phyloP scores from a whole-genome alignment of 805 yeast genomes.

The Metschnikowia anglica region DNA sequence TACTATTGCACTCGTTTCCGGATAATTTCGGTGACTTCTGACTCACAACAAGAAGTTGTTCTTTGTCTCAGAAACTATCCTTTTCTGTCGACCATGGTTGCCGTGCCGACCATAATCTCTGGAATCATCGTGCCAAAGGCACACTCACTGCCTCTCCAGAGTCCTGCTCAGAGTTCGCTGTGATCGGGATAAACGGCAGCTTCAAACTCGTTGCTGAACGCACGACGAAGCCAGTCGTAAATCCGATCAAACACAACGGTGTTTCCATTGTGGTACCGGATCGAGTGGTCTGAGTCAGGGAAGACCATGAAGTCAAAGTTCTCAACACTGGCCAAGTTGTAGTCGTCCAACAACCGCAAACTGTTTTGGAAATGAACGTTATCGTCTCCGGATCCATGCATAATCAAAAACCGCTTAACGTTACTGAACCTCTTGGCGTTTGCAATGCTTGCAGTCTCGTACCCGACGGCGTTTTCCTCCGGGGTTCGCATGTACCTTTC shows the following conservation, averaged over 20 bases:
- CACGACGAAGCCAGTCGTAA: conserved; percentile 21
- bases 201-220: conserved; percentile 19
- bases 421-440: conserved; percentile 57
- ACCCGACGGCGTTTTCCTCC: conserved; percentile 61
- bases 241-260: conserved; percentile 62
- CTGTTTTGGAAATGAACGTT: conserved; percentile 95
- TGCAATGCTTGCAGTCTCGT: conserved; percentile 53
- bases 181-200: conserved; percentile 1
- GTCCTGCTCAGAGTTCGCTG: conserved; percentile 4
- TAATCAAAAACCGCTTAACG: conserved; percentile 66
- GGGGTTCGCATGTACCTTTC: conserved; percentile 94
- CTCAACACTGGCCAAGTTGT: conserved; percentile 72
- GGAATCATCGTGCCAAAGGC: neutral
- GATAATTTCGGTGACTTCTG: too few species aligned
- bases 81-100: too few species aligned
- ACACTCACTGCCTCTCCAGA: neutral
- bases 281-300: conserved; percentile 79
- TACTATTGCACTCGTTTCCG: too few species aligned
- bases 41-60: too few species aligned
- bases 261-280: conserved; percentile 70
- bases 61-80: too few species aligned
- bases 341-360: conserved; percentile 68
- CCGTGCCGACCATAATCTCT: too few species aligned
- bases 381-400: conserved; percentile 98
- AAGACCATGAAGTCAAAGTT: conserved; percentile 78